These are phyloP conservation scores for Sporothrix globosa DNA, from an alignment of 2,329 filamentous ascomycete species.

Conservation along the genomic window DNA sequence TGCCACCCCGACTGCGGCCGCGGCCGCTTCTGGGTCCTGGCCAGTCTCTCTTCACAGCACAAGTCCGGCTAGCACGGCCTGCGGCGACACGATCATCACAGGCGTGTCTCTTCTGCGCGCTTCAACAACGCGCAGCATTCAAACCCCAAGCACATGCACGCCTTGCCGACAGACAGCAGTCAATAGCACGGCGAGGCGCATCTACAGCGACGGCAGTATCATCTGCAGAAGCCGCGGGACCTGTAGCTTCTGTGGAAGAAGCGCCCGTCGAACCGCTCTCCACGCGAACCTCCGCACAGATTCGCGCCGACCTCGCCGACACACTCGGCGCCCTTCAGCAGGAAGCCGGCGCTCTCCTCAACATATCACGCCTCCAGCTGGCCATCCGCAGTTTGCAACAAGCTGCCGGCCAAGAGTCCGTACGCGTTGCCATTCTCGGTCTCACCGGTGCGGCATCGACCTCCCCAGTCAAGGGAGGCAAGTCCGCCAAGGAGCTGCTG, in stretches of 20 bases:
- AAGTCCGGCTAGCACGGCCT: conserved; percentile 3
- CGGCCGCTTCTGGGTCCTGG: conserved; percentile 27
- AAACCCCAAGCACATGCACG: neutral
- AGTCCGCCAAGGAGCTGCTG: conserved; percentile 66
- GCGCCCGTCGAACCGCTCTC: neutral
- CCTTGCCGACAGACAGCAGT: neutral
- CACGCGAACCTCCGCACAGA: conserved; percentile 5
- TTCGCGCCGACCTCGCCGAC: conserved; percentile 56
- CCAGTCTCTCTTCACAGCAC: conserved; percentile 18
- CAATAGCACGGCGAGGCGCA: conserved; percentile 36
- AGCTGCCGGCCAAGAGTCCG: conserved; percentile 57
- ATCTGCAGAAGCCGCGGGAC: conserved; percentile 43
- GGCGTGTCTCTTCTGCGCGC: conserved; percentile 44
- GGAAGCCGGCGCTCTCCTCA: conserved; percentile 63
- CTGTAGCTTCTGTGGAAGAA: too few species aligned
- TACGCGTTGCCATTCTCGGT: conserved; percentile 62
- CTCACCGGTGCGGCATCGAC: conserved; percentile 44
- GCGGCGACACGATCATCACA: conserved; percentile 36
- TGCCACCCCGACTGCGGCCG: conserved; percentile 42
- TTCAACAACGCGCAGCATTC: conserved; percentile 25
- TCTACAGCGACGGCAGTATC: conserved; percentile 37
- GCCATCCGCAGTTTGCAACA: conserved; percentile 68
- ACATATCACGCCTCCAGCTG: conserved; percentile 71
- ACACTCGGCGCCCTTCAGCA: conserved; percentile 64
- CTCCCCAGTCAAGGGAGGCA: conserved; percentile 45